Conservation (phyloP, 2,329 filamentous ascomycete genomes). For the Plectosphaerella plurivora region DNA sequence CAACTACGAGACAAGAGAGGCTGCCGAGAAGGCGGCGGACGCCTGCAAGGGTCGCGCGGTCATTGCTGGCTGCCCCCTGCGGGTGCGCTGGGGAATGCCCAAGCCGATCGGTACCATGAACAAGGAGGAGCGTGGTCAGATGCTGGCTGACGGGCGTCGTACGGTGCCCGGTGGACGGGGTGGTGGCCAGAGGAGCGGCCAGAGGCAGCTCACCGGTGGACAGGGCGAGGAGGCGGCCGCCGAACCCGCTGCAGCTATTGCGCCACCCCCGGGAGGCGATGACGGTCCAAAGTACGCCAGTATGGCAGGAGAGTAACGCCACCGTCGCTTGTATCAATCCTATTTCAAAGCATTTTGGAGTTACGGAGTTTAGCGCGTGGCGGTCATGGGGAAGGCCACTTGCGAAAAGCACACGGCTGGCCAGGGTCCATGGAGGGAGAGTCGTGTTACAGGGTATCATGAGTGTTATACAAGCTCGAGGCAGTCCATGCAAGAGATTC, state of each 20-base stretch:
- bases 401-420: background rate
- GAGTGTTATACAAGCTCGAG: constrained; percentile 7
- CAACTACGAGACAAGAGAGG: constrained; percentile 83
- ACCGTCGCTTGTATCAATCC: too few species aligned
- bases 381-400: too few species aligned
- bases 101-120: constrained; percentile 91
- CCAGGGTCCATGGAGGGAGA: background rate
- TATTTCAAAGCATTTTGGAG: background rate
- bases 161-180: constrained; percentile 30
- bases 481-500: background rate
- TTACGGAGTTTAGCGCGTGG: background rate
- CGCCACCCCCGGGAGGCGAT: constrained; percentile 69
- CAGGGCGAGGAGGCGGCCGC: background rate
- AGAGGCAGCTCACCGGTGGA: constrained; percentile 6
- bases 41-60: constrained; percentile 84
- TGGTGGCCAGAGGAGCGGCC: constrained; percentile 13
- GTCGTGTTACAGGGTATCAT: constrained; percentile 11
- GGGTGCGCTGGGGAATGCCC: constrained; percentile 89
- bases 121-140: constrained; percentile 74
- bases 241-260: constrained; percentile 40
- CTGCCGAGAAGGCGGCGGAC: constrained; percentile 79
- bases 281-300: constrained; percentile 78
- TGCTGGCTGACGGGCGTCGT: constrained; percentile 67
- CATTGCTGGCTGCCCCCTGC: constrained; percentile 83
- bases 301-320: constrained; percentile 68